A percentile compares a stretch with the other conserved stretches of the same genome.
Evolutionary conservation across 768 basidiomycete genomes (phyloP).

Genomic region (Strobilomyces confusus): DNA sequence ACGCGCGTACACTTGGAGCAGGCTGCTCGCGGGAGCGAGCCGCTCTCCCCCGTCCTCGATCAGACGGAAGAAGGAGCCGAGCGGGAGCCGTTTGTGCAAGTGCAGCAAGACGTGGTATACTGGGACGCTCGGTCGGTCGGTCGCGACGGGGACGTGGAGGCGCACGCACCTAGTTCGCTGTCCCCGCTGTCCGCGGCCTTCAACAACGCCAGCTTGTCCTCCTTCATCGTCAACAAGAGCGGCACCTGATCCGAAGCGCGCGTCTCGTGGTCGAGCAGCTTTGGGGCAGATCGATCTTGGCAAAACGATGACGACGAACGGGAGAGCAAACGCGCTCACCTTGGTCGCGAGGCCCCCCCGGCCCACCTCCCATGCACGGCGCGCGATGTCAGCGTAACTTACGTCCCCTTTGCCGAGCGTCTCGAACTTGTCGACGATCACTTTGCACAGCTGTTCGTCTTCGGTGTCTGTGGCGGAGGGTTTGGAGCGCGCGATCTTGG

Average conservation of each 20-base stretch:
- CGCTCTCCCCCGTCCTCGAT: slow-evolving; percentile 85
- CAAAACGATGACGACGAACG: not conserved
- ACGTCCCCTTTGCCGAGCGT: slow-evolving; percentile 74
- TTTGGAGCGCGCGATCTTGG: slow-evolving; percentile 78
- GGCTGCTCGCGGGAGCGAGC: slow-evolving; percentile 67
- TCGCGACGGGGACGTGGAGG: not conserved
- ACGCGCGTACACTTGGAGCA: slow-evolving; percentile 86
- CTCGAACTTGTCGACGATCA: slow-evolving; percentile 89
- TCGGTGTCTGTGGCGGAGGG: slow-evolving; percentile 55
- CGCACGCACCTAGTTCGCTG: slow-evolving; percentile 77
- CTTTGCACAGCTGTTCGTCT: slow-evolving; percentile 74
- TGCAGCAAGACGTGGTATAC: slow-evolving; percentile 94
- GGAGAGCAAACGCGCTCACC: slow-evolving; percentile 37
- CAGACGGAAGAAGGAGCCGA: slow-evolving; percentile 91
- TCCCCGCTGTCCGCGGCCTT: slow-evolving; percentile 96
- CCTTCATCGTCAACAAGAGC: slow-evolving; percentile 89
- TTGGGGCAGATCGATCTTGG: not conserved
- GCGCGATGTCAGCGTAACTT: slow-evolving; percentile 93
- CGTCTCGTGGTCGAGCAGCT: slow-evolving; percentile 91
- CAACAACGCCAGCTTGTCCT: slow-evolving; percentile 79
- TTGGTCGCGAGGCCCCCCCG: slow-evolving; percentile 77
- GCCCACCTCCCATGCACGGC: slow-evolving; percentile 89
- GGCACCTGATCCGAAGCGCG: slow-evolving; percentile 91
- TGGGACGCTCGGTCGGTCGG: slow-evolving; percentile 28
- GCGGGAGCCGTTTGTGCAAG: slow-evolving; percentile 73